These are phyloP conservation scores for Schizosaccharomyces cryophilus DNA, from an alignment of 805 yeast genomes.

Conservation along the genomic window DNA sequence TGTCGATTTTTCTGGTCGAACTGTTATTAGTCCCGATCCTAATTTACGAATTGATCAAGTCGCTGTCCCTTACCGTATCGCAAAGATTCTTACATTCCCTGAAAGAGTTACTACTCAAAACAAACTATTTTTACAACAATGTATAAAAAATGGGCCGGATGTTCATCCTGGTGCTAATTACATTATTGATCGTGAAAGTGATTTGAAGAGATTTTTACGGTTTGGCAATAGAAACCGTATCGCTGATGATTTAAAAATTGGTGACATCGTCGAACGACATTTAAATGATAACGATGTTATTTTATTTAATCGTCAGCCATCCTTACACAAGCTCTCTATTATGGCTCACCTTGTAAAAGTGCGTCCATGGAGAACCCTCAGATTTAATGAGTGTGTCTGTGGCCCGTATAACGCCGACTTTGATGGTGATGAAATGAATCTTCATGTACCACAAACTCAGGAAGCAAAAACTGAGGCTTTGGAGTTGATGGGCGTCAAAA, in stretches of 20 bases:
- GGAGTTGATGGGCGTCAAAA: conserved; percentile 91
- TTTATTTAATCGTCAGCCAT: conserved; percentile 90
- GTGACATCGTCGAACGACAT: conserved; percentile 91
- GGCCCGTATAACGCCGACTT: conserved; percentile 98
- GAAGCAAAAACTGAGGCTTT: conserved; percentile 98
- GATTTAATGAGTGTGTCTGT: conserved; percentile 95
- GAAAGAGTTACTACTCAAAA: conserved; percentile 83
- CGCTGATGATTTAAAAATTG: conserved; percentile 53
- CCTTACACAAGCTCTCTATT: conserved; percentile 81
- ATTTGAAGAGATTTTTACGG: conserved; percentile 63
- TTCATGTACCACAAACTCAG: conserved; percentile 96
- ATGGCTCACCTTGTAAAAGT: conserved; percentile 87
- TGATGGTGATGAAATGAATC: conserved; percentile 97
- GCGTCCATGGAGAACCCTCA: conserved; percentile 92
- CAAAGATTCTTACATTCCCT: conserved; percentile 85
- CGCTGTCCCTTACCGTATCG: conserved; percentile 93
- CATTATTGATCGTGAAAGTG: conserved; percentile 41
- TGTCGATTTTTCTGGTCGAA: conserved; percentile 94
- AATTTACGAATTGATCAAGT: conserved; percentile 85
- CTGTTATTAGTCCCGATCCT: conserved; percentile 97
- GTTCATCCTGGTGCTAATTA: conserved; percentile 94
- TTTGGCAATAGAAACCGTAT: conserved; percentile 65
- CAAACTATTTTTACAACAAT: conserved; percentile 43
- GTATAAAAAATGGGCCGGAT: conserved; percentile 65
- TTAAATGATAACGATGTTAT: conserved; percentile 93